These are phyloP conservation scores for Wickerhamiella dianesei DNA, from an alignment of 805 yeast species.

Conservation along the genomic window DNA sequence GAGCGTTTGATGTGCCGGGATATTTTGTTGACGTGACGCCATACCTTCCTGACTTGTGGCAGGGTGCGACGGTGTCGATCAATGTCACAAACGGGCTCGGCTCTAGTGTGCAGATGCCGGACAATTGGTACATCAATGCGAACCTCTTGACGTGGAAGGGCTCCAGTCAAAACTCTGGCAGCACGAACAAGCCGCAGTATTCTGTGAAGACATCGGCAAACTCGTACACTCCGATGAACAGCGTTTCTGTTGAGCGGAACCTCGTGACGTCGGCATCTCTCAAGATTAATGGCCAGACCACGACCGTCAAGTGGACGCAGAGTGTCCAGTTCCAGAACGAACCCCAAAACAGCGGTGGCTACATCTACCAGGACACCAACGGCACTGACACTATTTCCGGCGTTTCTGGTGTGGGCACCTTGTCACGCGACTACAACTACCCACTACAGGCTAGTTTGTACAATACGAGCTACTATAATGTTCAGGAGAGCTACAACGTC, in stretches of 20 bases:
- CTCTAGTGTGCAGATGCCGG: conserved; percentile 9
- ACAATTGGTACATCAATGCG: conserved; percentile 25
- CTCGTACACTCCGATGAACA: background rate
- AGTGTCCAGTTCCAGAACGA: conserved; percentile 11
- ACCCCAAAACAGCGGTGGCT: conserved; percentile 1
- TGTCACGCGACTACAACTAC: conserved; percentile 6
- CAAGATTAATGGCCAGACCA: conserved; percentile 12
- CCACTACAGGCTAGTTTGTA: conserved; percentile 11
- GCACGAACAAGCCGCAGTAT: conserved; percentile 4
- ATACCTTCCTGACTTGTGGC: conserved; percentile 56
- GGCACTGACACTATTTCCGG: conserved; percentile 13
- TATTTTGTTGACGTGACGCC: conserved; percentile 59
- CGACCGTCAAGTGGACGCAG: conserved; percentile 14
- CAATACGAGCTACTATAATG: conserved; percentile 4
- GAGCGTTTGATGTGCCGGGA: conserved; percentile 63
- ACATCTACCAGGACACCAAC: conserved; percentile 11
- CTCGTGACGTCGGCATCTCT: conserved; percentile 12
- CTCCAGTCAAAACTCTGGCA: conserved; percentile 15
- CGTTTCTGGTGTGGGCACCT: background rate
- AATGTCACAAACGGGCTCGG: conserved; percentile 30
- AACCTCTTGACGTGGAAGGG: conserved; percentile 23
- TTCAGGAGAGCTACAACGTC: conserved; percentile 13
- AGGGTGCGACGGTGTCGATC: conserved; percentile 36
- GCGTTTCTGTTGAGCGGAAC: conserved; percentile 5
- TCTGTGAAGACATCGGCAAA: background rate